These are phyloP conservation scores for Triangularia setosa DNA, from an alignment of 2,329 filamentous ascomycete species.

Conservation along the genomic window DNA sequence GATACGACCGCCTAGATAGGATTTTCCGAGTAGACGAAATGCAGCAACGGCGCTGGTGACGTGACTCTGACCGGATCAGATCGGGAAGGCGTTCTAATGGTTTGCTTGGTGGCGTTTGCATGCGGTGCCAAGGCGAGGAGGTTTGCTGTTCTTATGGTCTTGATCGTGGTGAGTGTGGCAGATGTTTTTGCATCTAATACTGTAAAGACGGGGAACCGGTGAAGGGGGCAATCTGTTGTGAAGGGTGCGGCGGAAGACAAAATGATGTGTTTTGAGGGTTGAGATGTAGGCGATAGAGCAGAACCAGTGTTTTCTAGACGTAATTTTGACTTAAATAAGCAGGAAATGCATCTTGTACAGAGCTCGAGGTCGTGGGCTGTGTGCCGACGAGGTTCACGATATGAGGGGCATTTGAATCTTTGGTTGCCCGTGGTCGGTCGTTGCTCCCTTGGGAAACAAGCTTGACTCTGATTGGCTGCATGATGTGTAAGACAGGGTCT, in stretches of 20 bases:
- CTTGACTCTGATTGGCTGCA: background rate
- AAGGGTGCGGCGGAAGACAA: background rate
- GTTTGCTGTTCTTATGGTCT: background rate
- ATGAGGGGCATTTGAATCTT: background rate
- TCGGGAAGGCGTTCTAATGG: background rate
- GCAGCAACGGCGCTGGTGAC: background rate
- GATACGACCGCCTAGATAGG: background rate
- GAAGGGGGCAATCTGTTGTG: background rate
- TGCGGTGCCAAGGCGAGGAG: background rate
- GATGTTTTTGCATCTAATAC: background rate
- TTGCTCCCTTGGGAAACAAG: background rate
- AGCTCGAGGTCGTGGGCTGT: background rate
- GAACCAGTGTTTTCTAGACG: background rate
- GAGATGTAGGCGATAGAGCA: background rate
- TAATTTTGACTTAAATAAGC: background rate
- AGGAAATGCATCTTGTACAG: background rate
- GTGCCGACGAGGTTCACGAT: background rate
- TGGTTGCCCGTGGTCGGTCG: background rate
- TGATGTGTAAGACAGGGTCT: background rate
- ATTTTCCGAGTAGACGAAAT: background rate
- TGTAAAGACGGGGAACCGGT: background rate
- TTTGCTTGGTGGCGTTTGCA: background rate
- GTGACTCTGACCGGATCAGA: background rate
- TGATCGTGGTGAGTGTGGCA: background rate
- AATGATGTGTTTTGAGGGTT: background rate